Evolutionary conservation across 169 alveolate genomes (phyloP).

Genomic region (Eimeria maxima): DNA sequence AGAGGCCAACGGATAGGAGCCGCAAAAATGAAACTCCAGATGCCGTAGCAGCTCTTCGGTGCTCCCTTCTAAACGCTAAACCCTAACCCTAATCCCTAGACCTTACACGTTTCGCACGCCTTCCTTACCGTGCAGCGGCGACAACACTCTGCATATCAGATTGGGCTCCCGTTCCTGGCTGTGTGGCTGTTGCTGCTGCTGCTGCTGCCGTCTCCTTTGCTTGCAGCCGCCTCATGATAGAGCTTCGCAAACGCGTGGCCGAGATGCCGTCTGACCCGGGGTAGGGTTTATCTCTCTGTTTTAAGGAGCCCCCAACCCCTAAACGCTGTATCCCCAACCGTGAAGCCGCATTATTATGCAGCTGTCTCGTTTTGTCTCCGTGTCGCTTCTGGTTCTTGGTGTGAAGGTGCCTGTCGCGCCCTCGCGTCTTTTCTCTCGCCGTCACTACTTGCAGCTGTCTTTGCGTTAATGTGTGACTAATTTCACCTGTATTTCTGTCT

Average conservation of each 20-base stretch:
- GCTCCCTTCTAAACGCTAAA: background rate
- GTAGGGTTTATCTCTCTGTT: background rate
- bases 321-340: background rate
- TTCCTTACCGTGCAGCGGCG: background rate
- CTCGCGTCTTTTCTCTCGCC: background rate
- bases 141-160: background rate
- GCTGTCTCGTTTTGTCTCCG: background rate
- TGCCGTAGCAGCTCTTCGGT: constrained; percentile 54
- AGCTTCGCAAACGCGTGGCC: constrained; percentile 16
- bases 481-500: too few relatives aligned
- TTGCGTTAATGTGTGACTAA: too few relatives aligned
- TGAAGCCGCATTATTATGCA: background rate
- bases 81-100: background rate
- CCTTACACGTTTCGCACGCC: background rate
- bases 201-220: background rate
- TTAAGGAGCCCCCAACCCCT: background rate
- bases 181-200: background rate
- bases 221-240: background rate
- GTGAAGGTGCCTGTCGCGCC: background rate
- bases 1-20: background rate
- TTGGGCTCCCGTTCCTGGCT: background rate
- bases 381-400: background rate
- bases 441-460: background rate
- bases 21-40: background rate
- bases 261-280: constrained; percentile 14